Percentiles rank a stretch among this genome's conserved stretches.
phyloP scores from a whole-genome alignment of 805 yeast species.

The Saturnispora bothae region DNA sequence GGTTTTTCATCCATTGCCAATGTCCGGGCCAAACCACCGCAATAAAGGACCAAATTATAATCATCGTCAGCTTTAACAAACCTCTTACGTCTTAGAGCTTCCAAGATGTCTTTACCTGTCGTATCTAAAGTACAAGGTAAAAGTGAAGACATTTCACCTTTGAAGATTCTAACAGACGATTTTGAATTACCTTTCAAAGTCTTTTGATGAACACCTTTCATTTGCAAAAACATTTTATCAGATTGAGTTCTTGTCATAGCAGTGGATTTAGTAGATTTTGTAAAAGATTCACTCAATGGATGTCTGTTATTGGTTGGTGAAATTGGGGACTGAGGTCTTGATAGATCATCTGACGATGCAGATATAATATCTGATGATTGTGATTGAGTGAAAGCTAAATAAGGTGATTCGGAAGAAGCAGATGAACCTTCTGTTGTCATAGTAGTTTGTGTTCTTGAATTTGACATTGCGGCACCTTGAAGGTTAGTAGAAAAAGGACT shows the following conservation, averaged over 20 bases:
- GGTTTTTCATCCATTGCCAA: constrained; percentile 68
- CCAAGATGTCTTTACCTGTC: constrained; percentile 64
- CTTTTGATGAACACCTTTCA: constrained; percentile 6
- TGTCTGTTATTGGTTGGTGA: constrained; percentile 3
- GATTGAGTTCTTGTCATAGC: not conserved
- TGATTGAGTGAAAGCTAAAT: constrained; percentile 13
- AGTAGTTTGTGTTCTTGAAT: not conserved
- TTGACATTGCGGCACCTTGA: constrained; percentile 4
- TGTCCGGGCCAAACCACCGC: constrained; percentile 68
- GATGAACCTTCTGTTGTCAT: not conserved
- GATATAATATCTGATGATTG: constrained; percentile 1
- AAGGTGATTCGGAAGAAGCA: constrained; percentile 5
- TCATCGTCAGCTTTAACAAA: constrained; percentile 61
- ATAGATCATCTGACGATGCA: constrained; percentile 4
- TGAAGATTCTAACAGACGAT: constrained; percentile 55
- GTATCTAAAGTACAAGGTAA: constrained; percentile 71
- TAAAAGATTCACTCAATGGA: not conserved
- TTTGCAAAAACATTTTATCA: not conserved
- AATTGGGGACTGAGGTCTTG: constrained; percentile 6
- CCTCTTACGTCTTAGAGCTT: constrained; percentile 65
- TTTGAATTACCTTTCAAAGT: constrained; percentile 24
- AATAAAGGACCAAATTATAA: constrained; percentile 62
- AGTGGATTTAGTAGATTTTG: not conserved
- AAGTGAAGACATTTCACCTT: constrained; percentile 73
- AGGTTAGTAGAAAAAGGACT: too few species aligned